Conservation (phyloP, 352 stramenopile species). For the Nothophytophthora sp. region DNA sequence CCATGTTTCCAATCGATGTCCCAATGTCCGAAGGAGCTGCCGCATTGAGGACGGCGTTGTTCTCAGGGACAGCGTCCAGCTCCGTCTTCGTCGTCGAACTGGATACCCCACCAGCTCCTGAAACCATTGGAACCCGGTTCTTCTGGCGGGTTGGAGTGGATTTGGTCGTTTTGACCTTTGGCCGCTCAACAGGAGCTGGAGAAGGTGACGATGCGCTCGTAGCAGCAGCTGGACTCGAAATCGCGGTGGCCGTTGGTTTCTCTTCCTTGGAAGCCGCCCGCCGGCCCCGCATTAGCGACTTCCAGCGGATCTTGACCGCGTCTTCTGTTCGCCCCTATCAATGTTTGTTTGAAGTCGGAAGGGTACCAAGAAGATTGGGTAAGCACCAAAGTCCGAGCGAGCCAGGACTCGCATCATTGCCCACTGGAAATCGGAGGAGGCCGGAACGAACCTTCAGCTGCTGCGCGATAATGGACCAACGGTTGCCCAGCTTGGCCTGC, state of each 20-base stretch:
- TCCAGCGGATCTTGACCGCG: constrained; percentile 94
- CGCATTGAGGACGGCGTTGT: constrained; percentile 7
- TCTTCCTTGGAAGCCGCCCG: constrained; percentile 73
- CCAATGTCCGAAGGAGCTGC: constrained; percentile 3
- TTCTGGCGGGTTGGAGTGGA: constrained; percentile 41
- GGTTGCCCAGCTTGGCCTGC: constrained; percentile 91
- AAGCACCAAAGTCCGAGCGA: neutral
- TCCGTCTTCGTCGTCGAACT: constrained; percentile 22
- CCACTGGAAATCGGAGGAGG: neutral
- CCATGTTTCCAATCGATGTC: constrained; percentile 12
- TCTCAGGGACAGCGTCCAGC: constrained; percentile 15
- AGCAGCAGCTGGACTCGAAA: constrained; percentile 14
- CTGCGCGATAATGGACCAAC: constrained; percentile 93
- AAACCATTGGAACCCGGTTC: constrained; percentile 27
- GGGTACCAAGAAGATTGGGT: neutral
- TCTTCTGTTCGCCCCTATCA: constrained; percentile 93
- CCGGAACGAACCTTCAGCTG: constrained; percentile 68
- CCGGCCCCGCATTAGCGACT: constrained; percentile 85
- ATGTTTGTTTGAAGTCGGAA: neutral
- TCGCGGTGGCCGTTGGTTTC: constrained; percentile 24
- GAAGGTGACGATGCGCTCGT: constrained; percentile 10
- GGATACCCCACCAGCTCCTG: constrained; percentile 1
- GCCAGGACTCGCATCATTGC: no score
- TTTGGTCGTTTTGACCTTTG: constrained; percentile 36
- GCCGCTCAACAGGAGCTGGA: constrained; percentile 20